These are phyloP conservation scores for Effrenium voratum DNA, from an alignment of 73 alveolate genomes.

Conservation along the genomic window DNA sequence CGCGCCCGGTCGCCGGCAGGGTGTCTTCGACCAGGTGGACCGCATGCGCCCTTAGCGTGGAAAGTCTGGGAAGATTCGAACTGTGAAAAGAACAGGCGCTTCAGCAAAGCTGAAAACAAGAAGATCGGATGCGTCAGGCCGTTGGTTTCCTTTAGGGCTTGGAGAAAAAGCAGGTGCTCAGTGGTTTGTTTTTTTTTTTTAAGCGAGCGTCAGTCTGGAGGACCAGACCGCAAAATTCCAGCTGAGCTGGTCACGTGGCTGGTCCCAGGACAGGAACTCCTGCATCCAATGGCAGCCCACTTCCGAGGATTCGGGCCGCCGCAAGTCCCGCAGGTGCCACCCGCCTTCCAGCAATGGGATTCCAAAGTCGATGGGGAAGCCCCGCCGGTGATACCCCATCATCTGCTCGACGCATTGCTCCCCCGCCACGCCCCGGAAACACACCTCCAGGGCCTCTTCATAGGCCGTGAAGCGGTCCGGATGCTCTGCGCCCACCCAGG, in stretches of 20 bases:
- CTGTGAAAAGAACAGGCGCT: too few species aligned
- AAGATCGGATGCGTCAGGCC: too few species aligned
- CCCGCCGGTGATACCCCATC: not conserved
- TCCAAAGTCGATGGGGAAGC: not conserved
- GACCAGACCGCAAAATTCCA: not conserved
- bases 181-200: too few species aligned
- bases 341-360: not conserved
- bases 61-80: too few species aligned
- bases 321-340: not conserved
- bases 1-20: too few species aligned
- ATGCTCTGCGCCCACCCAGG: not conserved
- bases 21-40: too few species aligned
- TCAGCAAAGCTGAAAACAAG: too few species aligned
- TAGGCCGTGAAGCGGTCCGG: not conserved
- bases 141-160: too few species aligned
- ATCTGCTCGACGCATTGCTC: not conserved
- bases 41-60: too few species aligned
- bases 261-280: not conserved
- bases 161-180: too few species aligned
- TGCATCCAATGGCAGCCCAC: not conserved
- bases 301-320: not conserved
- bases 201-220: not conserved
- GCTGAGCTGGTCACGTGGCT: not conserved
- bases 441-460: constrained; percentile 1
- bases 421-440: not conserved